These are phyloP conservation scores for Dryas alaskensis DNA, from an alignment of 306 rosid genomes.

Conservation along the genomic window DNA sequence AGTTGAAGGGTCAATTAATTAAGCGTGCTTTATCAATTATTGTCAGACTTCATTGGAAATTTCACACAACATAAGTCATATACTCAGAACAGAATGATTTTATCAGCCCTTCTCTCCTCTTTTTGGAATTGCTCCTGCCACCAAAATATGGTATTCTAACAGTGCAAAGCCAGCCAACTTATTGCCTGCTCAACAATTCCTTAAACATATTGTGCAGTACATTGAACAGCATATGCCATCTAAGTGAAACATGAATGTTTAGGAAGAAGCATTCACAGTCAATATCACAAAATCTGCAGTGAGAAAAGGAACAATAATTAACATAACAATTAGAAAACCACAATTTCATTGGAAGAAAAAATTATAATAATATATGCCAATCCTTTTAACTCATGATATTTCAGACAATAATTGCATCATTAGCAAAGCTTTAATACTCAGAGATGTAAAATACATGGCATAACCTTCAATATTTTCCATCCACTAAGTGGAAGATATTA, in stretches of 20 bases:
- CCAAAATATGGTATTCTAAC: background rate
- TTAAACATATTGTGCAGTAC: background rate
- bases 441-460: background rate
- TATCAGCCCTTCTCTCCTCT: background rate
- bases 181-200: conserved; percentile 14
- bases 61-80: conserved; percentile 9
- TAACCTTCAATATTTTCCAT: background rate
- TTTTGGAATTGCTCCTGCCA: conserved; percentile 11
- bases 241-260: background rate
- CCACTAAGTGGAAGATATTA: background rate
- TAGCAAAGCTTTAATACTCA: background rate
- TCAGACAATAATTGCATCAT: background rate
- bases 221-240: background rate
- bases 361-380: background rate
- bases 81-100: conserved; percentile 18
- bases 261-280: conserved; percentile 21
- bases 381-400: background rate
- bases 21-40: conserved; percentile 9
- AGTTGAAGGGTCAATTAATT: conserved; percentile 12
- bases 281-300: conserved; percentile 33
- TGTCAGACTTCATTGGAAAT: conserved; percentile 12
- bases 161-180: conserved; percentile 9
- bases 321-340: background rate
- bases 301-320: conserved; percentile 19
- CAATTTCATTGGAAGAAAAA: background rate